These are phyloP conservation scores for Xenoacremonium recifei DNA, from an alignment of 2,329 filamentous ascomycete genomes.

Conservation along the genomic window DNA sequence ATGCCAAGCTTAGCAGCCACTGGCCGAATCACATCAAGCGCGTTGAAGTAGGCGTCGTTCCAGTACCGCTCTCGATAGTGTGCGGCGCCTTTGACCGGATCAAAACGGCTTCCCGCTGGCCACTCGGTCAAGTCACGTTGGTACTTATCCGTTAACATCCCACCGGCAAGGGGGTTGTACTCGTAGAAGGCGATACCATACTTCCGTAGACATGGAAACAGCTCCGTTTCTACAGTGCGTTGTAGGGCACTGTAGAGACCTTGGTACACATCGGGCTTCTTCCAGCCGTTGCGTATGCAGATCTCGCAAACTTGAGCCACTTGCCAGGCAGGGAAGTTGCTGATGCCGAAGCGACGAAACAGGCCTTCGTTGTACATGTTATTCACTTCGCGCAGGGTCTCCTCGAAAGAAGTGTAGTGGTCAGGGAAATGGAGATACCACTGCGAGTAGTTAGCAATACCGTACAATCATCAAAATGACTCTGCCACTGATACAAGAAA, in stretches of 20 bases:
- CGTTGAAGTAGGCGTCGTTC: conserved; percentile 54
- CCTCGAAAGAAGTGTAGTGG: conserved; percentile 60
- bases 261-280: conserved; percentile 73
- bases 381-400: conserved; percentile 66
- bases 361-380: conserved; percentile 69
- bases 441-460: too few relatives aligned
- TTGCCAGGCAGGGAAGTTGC: conserved; percentile 74
- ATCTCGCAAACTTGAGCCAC: conserved; percentile 72
- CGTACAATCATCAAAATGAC: too few relatives aligned
- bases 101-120: conserved; percentile 24
- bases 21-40: conserved; percentile 60
- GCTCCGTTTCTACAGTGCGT: conserved; percentile 62
- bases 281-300: conserved; percentile 67
- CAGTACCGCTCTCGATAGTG: conserved; percentile 52
- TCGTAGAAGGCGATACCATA: conserved; percentile 69
- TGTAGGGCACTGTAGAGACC: conserved; percentile 58
- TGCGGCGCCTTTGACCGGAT: conserved; percentile 14
- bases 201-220: conserved; percentile 63
- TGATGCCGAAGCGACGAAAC: conserved; percentile 68
- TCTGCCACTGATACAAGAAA: too few relatives aligned
- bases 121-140: conserved; percentile 23
- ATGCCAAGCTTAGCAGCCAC: conserved; percentile 63
- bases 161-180: conserved; percentile 71
- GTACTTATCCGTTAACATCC: conserved; percentile 64
- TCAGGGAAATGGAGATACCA: conserved; percentile 49